These are phyloP conservation scores for Gossypium gossypioides DNA, from an alignment of 441 rosid genomes.

Conservation along the genomic window DNA sequence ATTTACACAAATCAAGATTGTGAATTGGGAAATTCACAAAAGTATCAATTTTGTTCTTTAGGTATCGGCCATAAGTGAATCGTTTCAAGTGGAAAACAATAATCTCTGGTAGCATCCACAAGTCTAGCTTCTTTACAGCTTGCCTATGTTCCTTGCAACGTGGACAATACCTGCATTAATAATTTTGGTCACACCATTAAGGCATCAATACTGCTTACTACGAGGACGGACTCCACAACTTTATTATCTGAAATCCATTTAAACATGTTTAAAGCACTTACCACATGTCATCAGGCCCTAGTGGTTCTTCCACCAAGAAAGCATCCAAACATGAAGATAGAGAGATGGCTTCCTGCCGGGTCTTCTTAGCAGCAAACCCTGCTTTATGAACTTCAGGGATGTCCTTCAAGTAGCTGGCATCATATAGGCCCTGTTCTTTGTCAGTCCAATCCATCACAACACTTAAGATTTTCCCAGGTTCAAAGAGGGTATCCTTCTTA, in stretches of 20 bases:
- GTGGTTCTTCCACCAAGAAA: conserved; percentile 63
- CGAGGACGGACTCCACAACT: not conserved
- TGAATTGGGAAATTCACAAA: conserved; percentile 49
- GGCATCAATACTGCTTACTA: not conserved
- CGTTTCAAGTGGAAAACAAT: conserved; percentile 64
- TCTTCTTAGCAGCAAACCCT: conserved; percentile 33
- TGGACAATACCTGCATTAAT: conserved; percentile 51
- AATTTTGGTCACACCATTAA: not conserved
- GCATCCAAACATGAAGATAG: conserved; percentile 62
- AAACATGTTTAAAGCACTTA: conserved; percentile 14
- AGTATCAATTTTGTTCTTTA: conserved; percentile 53
- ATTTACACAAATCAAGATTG: conserved; percentile 48
- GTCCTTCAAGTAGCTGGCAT: conserved; percentile 61
- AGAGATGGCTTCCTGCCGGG: conserved; percentile 49
- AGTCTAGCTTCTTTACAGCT: conserved; percentile 63
- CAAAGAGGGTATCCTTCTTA: conserved; percentile 36
- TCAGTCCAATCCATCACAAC: conserved; percentile 63
- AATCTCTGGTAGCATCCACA: conserved; percentile 65
- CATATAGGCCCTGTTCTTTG: conserved; percentile 46
- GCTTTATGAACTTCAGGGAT: conserved; percentile 64
- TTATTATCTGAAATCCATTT: not conserved
- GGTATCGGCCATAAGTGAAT: conserved; percentile 51
- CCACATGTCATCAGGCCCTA: conserved; percentile 75
- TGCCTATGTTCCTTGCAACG: conserved; percentile 62
- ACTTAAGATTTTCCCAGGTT: conserved; percentile 34